Evolutionary conservation across 2,329 filamentous ascomycete genomes (phyloP), one percentile per base, ranked within the genome.

Genomic region (Fonsecaea monophora): DNA sequence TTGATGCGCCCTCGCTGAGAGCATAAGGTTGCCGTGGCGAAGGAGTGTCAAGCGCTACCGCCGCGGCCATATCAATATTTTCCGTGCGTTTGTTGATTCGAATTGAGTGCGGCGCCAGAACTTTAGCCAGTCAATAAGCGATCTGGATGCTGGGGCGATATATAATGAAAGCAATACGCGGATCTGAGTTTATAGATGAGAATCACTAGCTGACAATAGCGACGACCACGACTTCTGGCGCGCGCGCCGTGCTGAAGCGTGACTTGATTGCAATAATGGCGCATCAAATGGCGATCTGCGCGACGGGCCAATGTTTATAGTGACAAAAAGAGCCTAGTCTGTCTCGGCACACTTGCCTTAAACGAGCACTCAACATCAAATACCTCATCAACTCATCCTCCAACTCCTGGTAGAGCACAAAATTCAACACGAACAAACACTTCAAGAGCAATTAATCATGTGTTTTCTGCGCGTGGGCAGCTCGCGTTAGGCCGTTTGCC

Each of bases 401-500:
- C 13, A 42, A n/a, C 5, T 7, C 40, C 13, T 7, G 6, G 18
- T 21, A 10, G 18, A 48, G n/a, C n/a, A 21, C 30, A 32, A 32
- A 32, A 32, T 32, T 32, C 4, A 32, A 32, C 30, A 32, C 30
- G 4, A 32, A 18, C 10, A 13, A 32, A 18, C 10, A 13, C 3
- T 25, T 50, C 45, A 50, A 60, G 60, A 53, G 32, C 40, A 18
- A 54, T 61, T 48, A 60, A 21, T 62, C 63, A 59, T 68, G 56
- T 64, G 64, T 68, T 68, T 55, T 62, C 64, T 66, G 59, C 62
- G 30, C 34, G 50, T 53, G 53, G 15, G 56, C 60, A 57, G 50
- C 32, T n/a, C 38, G 56, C 55, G 35, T 64, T 45, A 55, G 55
- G 57, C 53, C 42, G 32, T 54, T 15, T 61, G 60, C 62, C 64